Evolutionary conservation across 2,329 filamentous ascomycete genomes (phyloP).

Genomic region (Paecilomyces sp.): DNA sequence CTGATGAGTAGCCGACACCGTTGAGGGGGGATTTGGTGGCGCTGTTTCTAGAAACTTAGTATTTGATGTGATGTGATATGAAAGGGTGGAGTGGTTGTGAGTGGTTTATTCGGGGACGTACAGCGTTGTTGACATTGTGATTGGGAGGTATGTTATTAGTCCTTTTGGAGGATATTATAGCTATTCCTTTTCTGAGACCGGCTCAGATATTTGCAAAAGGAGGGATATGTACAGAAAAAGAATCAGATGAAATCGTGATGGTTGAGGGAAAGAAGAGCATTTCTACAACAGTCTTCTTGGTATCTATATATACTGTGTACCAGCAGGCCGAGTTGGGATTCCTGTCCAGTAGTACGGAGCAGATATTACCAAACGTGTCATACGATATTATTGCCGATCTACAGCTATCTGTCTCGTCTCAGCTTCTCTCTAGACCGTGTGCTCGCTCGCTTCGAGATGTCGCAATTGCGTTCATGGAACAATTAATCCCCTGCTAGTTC

Average conservation of each 20-base stretch:
- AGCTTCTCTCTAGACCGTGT: neutral
- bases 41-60: neutral
- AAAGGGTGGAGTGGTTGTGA: neutral
- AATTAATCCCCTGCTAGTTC: neutral
- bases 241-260: neutral
- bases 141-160: neutral
- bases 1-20: neutral
- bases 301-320: neutral
- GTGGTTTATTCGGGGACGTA: neutral
- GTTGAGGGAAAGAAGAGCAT: neutral
- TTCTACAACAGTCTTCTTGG: neutral
- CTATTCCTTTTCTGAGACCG: neutral
- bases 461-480: neutral
- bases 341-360: neutral
- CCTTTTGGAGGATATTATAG: neutral
- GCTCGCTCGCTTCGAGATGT: neutral
- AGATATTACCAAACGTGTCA: neutral
- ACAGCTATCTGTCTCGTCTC: neutral
- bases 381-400: neutral
- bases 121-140: neutral
- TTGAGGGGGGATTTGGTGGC: neutral
- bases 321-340: neutral
- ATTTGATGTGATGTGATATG: neutral
- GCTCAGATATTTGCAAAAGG: neutral
- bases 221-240: neutral